Evolutionary conservation across 768 basidiomycete genomes (phyloP).

Genomic region (Coprinellus aureogranulatus): DNA sequence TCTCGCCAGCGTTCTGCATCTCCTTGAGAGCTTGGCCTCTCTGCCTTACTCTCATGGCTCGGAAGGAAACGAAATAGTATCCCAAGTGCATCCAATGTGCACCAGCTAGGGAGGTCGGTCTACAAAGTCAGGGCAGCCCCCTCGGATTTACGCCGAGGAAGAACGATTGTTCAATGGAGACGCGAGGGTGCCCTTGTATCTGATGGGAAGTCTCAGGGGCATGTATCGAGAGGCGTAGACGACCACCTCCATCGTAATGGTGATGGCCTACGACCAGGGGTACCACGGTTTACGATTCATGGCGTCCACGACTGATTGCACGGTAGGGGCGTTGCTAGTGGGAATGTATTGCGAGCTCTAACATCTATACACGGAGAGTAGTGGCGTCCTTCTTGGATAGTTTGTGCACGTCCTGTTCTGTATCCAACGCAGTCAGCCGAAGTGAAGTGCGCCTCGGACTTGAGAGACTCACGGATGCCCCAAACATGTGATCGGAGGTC

Average conservation of each 20-base stretch:
- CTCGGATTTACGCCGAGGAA: too few species aligned
- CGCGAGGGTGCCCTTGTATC: too few species aligned
- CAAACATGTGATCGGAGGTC: constrained; percentile 79
- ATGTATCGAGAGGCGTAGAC: too few species aligned
- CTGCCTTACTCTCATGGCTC: constrained; percentile 62
- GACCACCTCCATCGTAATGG: too few species aligned
- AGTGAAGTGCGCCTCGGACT: neutral
- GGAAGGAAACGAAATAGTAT: constrained; percentile 88
- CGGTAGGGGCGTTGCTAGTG: neutral
- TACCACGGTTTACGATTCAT: too few species aligned
- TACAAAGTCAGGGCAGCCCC: too few species aligned
- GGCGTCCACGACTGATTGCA: too few species aligned
- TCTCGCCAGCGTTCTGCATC: constrained; percentile 12
- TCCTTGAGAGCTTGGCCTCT: constrained; percentile 36
- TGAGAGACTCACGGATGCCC: constrained; percentile 72
- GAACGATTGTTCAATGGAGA: too few species aligned
- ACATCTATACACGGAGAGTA: constrained; percentile 48
- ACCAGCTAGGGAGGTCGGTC: too few species aligned
- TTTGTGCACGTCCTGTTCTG: constrained; percentile 81
- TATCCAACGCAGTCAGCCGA: neutral
- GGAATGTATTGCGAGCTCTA: neutral
- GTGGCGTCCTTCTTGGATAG: constrained; percentile 66
- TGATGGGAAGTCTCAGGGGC: too few species aligned
- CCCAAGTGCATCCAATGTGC: too few species aligned
- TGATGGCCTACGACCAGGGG: too few species aligned